A percentile compares a stretch with the other conserved stretches of the same genome.
Evolutionary conservation across 257 asterid genomes (phyloP).

Genomic region (Solanum medicagineum): DNA sequence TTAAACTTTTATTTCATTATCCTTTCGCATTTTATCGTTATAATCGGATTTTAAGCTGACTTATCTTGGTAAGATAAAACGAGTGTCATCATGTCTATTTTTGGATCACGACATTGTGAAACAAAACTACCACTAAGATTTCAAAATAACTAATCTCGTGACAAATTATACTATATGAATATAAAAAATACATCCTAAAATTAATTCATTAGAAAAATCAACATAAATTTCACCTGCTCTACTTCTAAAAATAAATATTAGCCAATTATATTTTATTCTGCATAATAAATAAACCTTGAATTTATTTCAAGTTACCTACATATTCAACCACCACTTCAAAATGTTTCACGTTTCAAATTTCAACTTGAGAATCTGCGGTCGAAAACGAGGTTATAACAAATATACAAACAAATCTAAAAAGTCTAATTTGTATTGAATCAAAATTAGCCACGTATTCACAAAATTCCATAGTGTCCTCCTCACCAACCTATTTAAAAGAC

Average conservation of each 20-base stretch:
- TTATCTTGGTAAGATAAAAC: no score
- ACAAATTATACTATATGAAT: no score
- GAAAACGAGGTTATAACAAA: neutral
- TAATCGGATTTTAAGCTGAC: no score
- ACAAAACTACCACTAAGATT: no score
- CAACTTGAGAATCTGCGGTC: accelerated
- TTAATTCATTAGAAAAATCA: accelerated
- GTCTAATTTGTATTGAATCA: neutral
- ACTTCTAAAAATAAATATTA: no score
- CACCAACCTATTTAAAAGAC: neutral
- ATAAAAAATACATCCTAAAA: neutral
- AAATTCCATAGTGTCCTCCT: neutral
- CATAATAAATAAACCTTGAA: neutral
- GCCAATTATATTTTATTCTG: neutral
- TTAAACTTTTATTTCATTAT: no score
- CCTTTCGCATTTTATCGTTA: no score
- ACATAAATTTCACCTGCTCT: no score
- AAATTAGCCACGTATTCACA: neutral
- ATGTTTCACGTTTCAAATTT: neutral
- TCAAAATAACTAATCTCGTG: no score
- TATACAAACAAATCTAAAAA: neutral
- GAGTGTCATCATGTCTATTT: no score
- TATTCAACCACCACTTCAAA: neutral
- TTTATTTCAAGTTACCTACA: neutral
- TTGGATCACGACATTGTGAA: no score